Percentiles rank a stretch among this genome's conserved stretches.
phyloP scores from a whole-genome alignment of 208 protist genomes.

The Trypanosoma melophagium region DNA sequence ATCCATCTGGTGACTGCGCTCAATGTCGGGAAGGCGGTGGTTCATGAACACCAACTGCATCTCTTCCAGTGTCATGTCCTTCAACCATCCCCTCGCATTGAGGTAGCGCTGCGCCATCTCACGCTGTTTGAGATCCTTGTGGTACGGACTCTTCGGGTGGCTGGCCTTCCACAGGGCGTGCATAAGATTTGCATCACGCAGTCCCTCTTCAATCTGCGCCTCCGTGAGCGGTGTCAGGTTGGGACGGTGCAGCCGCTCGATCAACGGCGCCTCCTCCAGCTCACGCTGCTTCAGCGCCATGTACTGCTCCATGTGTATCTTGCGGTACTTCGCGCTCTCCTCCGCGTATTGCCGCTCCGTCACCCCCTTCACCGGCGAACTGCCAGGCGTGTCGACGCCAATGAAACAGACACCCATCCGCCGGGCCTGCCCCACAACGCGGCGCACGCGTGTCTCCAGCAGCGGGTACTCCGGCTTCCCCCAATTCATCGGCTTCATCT shows the following conservation, averaged over 20 bases:
- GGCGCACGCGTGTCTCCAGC: slow-evolving; percentile 83
- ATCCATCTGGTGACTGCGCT: slow-evolving; percentile 47
- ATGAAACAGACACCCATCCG: slow-evolving; percentile 89
- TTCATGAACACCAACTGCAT: slow-evolving; percentile 80
- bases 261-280: no score
- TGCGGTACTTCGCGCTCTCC: no score
- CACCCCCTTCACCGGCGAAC: no score
- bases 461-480: slow-evolving; percentile 71
- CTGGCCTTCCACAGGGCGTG: slow-evolving; percentile 74
- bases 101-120: slow-evolving; percentile 72
- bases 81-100: slow-evolving; percentile 81
- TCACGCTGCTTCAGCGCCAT: no score
- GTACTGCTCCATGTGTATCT: no score
- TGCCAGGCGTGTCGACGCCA: slow-evolving; percentile 11
- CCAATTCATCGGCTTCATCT: slow-evolving; percentile 87
- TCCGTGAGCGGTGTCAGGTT: slow-evolving; percentile 60
- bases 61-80: slow-evolving; percentile 30
- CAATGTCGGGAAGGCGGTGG: slow-evolving; percentile 49
- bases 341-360: no score
- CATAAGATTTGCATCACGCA: slow-evolving; percentile 77
- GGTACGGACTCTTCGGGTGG: slow-evolving; percentile 60
- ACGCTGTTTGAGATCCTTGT: slow-evolving; percentile 39
- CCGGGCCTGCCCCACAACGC: slow-evolving; percentile 79
- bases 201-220: slow-evolving; percentile 72
- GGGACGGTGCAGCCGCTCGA: slow-evolving; percentile 57